Percentiles rank a stretch among this genome's conserved stretches.
Conservation (phyloP, 306 rosid species). For the Lagenaria siceraria region DNA sequence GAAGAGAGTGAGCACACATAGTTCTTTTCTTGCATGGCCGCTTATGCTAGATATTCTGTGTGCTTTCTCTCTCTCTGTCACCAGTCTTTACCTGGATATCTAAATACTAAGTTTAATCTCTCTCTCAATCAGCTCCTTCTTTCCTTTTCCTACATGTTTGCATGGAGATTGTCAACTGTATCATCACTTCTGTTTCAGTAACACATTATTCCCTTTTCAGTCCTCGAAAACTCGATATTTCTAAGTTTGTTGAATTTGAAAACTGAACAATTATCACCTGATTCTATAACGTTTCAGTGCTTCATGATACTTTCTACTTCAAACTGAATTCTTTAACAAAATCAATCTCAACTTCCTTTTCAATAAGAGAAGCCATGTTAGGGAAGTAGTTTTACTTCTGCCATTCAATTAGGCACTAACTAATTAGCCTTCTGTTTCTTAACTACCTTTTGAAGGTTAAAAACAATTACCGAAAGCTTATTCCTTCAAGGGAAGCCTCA, state of each 20-base stretch:
- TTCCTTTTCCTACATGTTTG: neutral
- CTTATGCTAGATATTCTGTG: neutral
- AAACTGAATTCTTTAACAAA: neutral
- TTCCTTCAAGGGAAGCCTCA: neutral
- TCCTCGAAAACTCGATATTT: neutral
- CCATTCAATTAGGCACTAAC: neutral
- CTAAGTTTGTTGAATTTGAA: neutral
- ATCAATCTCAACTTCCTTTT: neutral
- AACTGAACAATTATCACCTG: neutral
- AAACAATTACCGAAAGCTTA: neutral
- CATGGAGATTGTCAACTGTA: neutral
- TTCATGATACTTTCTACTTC: neutral
- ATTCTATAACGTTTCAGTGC: neutral
- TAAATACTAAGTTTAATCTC: neutral
- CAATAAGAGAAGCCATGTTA: neutral
- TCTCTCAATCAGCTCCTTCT: neutral
- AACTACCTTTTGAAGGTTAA: neutral
- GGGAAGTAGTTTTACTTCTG: neutral
- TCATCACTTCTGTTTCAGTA: neutral
- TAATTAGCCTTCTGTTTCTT: neutral
- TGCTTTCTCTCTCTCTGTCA: constrained; percentile 8
- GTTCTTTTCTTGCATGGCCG: neutral
- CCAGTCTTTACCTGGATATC: neutral
- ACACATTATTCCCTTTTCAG: neutral
- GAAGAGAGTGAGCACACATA: constrained; percentile 11